phyloP scores from a whole-genome alignment of 2,329 filamentous ascomycete species.

The Trichoderma sp. region DNA sequence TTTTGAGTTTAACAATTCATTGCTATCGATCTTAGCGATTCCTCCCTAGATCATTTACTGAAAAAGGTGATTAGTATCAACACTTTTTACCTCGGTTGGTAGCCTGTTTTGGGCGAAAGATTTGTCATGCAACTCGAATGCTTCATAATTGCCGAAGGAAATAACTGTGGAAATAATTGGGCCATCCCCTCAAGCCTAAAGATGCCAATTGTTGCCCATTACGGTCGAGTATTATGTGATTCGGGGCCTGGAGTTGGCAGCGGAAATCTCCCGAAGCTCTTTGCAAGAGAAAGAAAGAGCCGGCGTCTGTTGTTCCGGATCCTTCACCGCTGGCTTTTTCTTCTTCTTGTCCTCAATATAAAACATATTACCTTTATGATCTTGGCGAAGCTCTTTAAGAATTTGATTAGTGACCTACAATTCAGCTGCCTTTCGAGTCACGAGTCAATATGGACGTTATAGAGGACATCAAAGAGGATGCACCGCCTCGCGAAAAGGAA shows the following conservation, averaged over 20 bases:
- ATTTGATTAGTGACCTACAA: background rate
- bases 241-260: background rate
- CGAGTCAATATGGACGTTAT: background rate
- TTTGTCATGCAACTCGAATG: background rate
- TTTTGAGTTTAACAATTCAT: background rate
- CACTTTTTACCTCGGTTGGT: background rate
- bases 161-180: conserved; percentile 6
- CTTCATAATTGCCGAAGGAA: background rate
- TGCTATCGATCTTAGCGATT: background rate
- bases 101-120: background rate
- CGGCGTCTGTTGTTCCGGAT: background rate
- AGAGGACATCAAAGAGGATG: background rate
- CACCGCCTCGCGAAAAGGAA: background rate
- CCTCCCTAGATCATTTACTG: background rate
- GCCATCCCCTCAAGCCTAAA: background rate
- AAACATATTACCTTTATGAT: background rate
- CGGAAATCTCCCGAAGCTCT: background rate
- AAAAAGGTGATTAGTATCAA: background rate
- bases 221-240: background rate
- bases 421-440: background rate
- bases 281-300: background rate
- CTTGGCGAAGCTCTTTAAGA: background rate
- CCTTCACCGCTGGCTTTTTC: background rate
- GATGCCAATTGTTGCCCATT: background rate
- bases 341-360: background rate